phyloP scores from a whole-genome alignment of 1,284 basidiomycete genomes.

The Pseudozyma hubeiensis region DNA sequence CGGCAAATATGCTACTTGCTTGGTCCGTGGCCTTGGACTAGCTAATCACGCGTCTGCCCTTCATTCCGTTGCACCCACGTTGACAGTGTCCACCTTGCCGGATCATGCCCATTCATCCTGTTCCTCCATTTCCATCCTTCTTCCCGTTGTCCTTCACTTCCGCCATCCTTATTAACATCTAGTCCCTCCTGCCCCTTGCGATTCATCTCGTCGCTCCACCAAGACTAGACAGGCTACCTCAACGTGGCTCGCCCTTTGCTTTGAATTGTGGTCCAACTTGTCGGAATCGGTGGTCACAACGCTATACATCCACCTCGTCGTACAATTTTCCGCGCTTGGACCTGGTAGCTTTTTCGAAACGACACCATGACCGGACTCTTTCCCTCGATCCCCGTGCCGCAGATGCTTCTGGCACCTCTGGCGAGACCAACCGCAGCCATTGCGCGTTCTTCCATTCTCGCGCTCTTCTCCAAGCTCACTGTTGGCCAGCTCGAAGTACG shows the following conservation, averaged over 20 bases:
- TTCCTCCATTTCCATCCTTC: neutral
- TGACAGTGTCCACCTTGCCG: neutral
- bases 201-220: conserved; percentile 30
- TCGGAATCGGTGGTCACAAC: too few relatives aligned
- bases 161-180: neutral
- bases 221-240: conserved; percentile 19
- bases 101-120: neutral
- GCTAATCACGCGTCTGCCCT: conserved; percentile 11
- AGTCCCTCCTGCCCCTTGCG: neutral
- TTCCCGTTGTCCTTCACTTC: neutral
- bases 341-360: neutral
- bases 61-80: conserved; percentile 1
- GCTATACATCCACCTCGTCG: too few relatives aligned
- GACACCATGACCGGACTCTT: conserved; percentile 37
- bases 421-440: conserved; percentile 36
- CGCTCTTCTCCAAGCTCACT: conserved; percentile 46
- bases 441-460: conserved; percentile 41
- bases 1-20: conserved; percentile 7
- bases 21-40: neutral
- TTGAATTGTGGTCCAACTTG: too few relatives aligned
- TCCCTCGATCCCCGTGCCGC: conserved; percentile 42
- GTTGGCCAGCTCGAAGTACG: conserved; percentile 50
- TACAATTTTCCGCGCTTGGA: too few relatives aligned
- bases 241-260: conserved; percentile 17
- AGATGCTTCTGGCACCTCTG: conserved; percentile 28